phyloP scores from a whole-genome alignment of 1,139 yeast species.

The Kodamaea alishanica region DNA sequence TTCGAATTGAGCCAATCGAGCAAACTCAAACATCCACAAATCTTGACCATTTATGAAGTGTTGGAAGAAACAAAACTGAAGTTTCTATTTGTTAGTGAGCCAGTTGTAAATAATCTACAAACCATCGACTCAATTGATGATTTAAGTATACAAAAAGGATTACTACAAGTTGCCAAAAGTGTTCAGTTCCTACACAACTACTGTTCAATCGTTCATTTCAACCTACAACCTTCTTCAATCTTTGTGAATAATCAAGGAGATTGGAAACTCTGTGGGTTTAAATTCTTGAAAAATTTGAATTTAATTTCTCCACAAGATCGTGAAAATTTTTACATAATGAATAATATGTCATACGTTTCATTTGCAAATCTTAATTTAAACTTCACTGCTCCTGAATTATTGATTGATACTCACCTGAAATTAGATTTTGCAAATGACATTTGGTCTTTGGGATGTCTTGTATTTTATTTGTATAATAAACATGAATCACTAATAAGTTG shows the following conservation, averaged over 20 bases:
- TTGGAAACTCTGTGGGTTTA: slow-evolving; percentile 86
- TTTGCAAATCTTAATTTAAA: slow-evolving; percentile 70
- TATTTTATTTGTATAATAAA: slow-evolving; percentile 58
- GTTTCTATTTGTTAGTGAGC: slow-evolving; percentile 81
- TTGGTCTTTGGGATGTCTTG: slow-evolving; percentile 76
- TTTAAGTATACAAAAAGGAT: slow-evolving; percentile 77
- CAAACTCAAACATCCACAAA: slow-evolving; percentile 82
- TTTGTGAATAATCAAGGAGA: slow-evolving; percentile 82
- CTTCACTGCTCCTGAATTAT: slow-evolving; percentile 73
- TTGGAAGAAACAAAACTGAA: slow-evolving; percentile 80
- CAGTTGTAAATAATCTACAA: slow-evolving; percentile 57
- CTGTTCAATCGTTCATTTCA: slow-evolving; percentile 73
- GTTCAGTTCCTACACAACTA: slow-evolving; percentile 76
- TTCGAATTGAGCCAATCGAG: slow-evolving; percentile 65
- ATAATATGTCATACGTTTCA: slow-evolving; percentile 73
- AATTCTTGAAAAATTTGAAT: slow-evolving; percentile 55
- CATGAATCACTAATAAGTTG: slow-evolving; percentile 48
- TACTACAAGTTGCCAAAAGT: slow-evolving; percentile 74
- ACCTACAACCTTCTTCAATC: slow-evolving; percentile 74
- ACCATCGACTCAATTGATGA: slow-evolving; percentile 55
- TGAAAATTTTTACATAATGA: slow-evolving; percentile 56
- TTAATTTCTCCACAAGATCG: slow-evolving; percentile 47
- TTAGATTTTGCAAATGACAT: slow-evolving; percentile 71
- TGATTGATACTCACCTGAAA: slow-evolving; percentile 49
- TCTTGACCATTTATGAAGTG: slow-evolving; percentile 78